Base-by-base conservation (phyloP, 1,284 basidiomycete species). In the Limonomyces culmigenus region DNA sequence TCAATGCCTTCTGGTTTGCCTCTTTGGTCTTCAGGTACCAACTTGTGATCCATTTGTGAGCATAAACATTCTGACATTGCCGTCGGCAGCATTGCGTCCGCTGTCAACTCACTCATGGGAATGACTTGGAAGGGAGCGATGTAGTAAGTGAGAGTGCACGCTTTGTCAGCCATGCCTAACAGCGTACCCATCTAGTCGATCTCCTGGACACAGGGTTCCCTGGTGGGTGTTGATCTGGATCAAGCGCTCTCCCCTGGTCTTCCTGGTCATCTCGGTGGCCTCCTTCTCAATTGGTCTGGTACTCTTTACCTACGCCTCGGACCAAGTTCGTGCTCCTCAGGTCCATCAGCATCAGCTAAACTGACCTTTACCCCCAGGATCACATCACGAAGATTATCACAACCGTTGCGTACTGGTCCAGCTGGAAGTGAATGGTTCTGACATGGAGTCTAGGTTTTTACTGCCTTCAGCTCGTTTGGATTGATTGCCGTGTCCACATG, bases 221-320 rank as follows among this genome's bases (percentile, higher is more conserved):
- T 80, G 76, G 74, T 80, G 77, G 75, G 75, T 80, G 18, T 53
- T 75, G 37, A 79, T 79, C 41, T 83, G 77, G 77, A 80, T 81
- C 53, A 78, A 78, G 48, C 59, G 75, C n/a, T 77, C 74, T 1
- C 77, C 77, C 6, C 59, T 79, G 27, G 72, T 77, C 36, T 78
- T 79, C 52, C 62, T 81, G 34, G 74, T 79, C 29, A 58, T 77
- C 45, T 77, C 75, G 27, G 74, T 79, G 19, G 71, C 73, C 8
- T 75, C 71, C 47, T 80, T 80, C 48, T 77, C 73, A 1, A 63
- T 74, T 21, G 76, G 76, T 5, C 59, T 80, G 16, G 71, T 72
- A 36, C 60, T 72, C 19, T 78, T 79, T 43, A 60, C 71, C 3
- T 78, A 76, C 46, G 68, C 74, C 2, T 74, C 72, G 13, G 38